Conservation (phyloP, 495 filamentous ascomycete species). For the Neurospora tetraspora region DNA sequence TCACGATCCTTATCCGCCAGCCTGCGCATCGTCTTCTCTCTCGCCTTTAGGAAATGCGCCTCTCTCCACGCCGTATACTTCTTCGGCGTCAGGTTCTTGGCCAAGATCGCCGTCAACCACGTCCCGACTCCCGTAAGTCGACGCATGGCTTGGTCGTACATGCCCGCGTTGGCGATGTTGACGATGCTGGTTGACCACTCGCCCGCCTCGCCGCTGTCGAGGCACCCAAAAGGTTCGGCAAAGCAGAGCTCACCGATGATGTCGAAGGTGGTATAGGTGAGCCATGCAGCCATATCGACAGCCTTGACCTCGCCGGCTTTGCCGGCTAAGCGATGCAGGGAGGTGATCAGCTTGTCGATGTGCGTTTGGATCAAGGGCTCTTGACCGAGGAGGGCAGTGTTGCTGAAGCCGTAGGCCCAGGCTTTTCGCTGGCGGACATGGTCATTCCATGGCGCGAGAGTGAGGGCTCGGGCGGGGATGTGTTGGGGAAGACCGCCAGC, state of each 20-base stretch:
- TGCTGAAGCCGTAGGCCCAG: slow-evolving; percentile 39
- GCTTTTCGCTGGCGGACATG: slow-evolving; percentile 44
- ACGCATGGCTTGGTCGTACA: slow-evolving; percentile 13
- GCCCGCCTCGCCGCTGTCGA: slow-evolving; percentile 24
- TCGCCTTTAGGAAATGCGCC: slow-evolving; percentile 11
- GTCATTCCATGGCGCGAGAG: slow-evolving; percentile 8
- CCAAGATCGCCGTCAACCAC: slow-evolving; percentile 10
- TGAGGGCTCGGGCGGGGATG: slow-evolving; percentile 5
- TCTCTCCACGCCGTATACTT: slow-evolving; percentile 2
- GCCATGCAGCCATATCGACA: slow-evolving; percentile 38
- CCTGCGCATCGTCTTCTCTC: slow-evolving; percentile 9
- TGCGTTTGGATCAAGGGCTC: slow-evolving; percentile 34
- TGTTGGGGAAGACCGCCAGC: slow-evolving; percentile 21
- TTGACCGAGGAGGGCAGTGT: slow-evolving; percentile 29
- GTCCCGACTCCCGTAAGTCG: slow-evolving; percentile 14
- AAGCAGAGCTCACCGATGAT: slow-evolving; percentile 53
- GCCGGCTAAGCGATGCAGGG: slow-evolving; percentile 4
- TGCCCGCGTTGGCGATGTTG: slow-evolving; percentile 5
- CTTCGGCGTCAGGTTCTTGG: slow-evolving; percentile 7
- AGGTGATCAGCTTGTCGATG: slow-evolving; percentile 16
- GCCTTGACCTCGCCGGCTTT: slow-evolving; percentile 7
- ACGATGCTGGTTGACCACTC: slow-evolving; percentile 14
- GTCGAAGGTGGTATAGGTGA: slow-evolving; percentile 45
- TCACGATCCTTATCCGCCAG: slow-evolving; percentile 8
- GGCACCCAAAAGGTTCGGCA: slow-evolving; percentile 47